These are phyloP conservation scores for Spizellomyces punctatus DNA, from an alignment of 192 early-diverging fungal genomes.

Conservation along the genomic window DNA sequence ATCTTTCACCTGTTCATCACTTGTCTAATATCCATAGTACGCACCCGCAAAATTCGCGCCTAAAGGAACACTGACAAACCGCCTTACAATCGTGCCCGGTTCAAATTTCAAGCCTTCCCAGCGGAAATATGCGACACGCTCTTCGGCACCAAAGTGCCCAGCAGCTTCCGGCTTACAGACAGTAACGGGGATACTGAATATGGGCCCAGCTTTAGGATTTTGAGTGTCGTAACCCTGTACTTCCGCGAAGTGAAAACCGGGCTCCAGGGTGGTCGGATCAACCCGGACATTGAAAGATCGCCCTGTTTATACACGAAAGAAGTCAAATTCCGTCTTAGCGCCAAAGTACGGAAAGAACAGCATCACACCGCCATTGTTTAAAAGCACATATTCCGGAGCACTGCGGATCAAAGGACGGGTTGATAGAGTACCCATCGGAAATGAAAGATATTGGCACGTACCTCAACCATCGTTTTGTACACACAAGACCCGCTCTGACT, in stretches of 20 bases:
- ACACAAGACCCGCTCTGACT: constrained; percentile 69
- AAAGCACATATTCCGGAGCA: constrained; percentile 68
- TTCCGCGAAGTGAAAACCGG: constrained; percentile 80
- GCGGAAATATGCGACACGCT: constrained; percentile 39
- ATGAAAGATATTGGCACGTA: constrained; percentile 7
- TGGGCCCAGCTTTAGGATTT: constrained; percentile 68
- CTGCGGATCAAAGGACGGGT: too few relatives aligned
- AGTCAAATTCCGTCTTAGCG: background rate
- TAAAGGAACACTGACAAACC: constrained; percentile 78
- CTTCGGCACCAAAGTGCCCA: background rate
- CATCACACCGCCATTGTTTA: constrained; percentile 49
- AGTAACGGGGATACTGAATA: constrained; percentile 88
- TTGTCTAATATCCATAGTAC: constrained; percentile 34
- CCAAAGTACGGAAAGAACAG: background rate
- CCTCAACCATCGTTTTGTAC: constrained; percentile 74
- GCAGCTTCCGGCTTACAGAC: constrained; percentile 75
- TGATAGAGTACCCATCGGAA: too few relatives aligned
- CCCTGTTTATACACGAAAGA: constrained; percentile 17
- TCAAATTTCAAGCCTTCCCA: constrained; percentile 65
- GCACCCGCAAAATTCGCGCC: constrained; percentile 74
- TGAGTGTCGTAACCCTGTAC: constrained; percentile 80
- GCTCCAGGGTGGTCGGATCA: constrained; percentile 76
- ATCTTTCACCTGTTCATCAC: constrained; percentile 17
- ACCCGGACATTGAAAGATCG: constrained; percentile 71
- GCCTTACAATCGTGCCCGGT: constrained; percentile 78